Percentiles rank a stretch among this genome's conserved stretches.
Evolutionary conservation across 805 yeast species (phyloP).

Genomic region (Martiniozyma abietophila): DNA sequence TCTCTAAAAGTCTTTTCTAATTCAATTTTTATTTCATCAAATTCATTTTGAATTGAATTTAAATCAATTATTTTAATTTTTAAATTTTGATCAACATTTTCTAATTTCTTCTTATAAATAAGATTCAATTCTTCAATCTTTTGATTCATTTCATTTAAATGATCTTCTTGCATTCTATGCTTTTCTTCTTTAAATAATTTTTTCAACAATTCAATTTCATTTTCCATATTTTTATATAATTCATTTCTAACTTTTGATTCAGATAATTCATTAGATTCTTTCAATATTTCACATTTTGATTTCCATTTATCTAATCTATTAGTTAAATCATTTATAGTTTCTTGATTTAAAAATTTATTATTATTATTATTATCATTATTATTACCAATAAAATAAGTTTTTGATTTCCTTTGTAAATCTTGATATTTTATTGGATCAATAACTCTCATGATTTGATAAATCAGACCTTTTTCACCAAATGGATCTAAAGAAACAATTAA

Average conservation of each 20-base stretch:
- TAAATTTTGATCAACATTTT: conserved; percentile 3
- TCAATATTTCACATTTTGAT: conserved; percentile 1
- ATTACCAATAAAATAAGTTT: conserved; percentile 1
- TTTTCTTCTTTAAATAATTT: conserved; percentile 26
- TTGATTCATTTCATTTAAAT: conserved; percentile 27
- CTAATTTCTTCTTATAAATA: not conserved
- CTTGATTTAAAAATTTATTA: not conserved
- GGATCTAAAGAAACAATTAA: conserved; percentile 33
- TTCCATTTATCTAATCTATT: conserved; percentile 3
- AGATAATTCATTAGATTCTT: conserved; percentile 9
- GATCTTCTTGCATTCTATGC: conserved; percentile 25
- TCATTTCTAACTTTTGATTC: conserved; percentile 25
- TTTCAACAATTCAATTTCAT: conserved; percentile 30
- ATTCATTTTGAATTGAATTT: conserved; percentile 4
- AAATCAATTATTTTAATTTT: conserved; percentile 9
- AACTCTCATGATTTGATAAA: conserved; percentile 24
- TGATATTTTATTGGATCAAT: conserved; percentile 24
- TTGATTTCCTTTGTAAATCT: conserved; percentile 17
- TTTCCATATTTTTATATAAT: conserved; percentile 20
- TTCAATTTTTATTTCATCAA: conserved; percentile 6
- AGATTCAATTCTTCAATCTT: conserved; percentile 15
- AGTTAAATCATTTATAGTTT: conserved; percentile 9
- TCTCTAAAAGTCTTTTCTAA: conserved; percentile 1
- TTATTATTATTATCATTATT: not conserved
- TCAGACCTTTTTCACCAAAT: conserved; percentile 27